Conservation (phyloP, 768 basidiomycete species). For the Russula sp. region DNA sequence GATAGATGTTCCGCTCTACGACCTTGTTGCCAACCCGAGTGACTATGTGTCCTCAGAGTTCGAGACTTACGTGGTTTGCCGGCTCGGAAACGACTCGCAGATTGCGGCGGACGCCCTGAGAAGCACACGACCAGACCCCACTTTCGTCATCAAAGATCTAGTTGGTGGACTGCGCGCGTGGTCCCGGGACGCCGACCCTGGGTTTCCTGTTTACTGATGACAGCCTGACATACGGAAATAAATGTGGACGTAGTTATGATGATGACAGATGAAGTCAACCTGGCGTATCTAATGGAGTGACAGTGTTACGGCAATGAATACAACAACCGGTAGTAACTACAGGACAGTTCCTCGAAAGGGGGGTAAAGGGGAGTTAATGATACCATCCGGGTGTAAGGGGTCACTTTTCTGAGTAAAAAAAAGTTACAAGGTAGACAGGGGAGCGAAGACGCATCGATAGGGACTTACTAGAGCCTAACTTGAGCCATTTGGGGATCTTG, state of each 20-base stretch:
- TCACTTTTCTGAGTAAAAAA: constrained; percentile 25
- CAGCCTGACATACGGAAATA: constrained; percentile 11
- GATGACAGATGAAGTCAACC: constrained; percentile 8
- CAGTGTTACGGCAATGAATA: constrained; percentile 6
- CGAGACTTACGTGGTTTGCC: constrained; percentile 64
- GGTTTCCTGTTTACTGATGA: constrained; percentile 74
- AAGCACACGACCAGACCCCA: constrained; percentile 34
- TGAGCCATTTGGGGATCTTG: constrained; percentile 81
- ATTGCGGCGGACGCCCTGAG: constrained; percentile 71
- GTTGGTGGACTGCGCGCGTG: constrained; percentile 82
- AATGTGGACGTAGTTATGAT: constrained; percentile 19
- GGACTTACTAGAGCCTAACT: constrained; percentile 44
- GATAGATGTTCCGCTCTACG: constrained; percentile 70
- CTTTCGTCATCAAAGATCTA: constrained; percentile 56
- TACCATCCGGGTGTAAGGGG: constrained; percentile 14
- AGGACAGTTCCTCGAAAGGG: background rate
- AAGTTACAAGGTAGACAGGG: constrained; percentile 4
- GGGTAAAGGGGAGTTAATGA: constrained; percentile 8
- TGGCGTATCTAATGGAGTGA: constrained; percentile 21
- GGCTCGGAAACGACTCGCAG: constrained; percentile 92
- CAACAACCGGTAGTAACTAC: constrained; percentile 8
- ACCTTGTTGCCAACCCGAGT: constrained; percentile 62
- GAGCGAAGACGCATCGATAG: background rate
- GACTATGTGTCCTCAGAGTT: constrained; percentile 1
- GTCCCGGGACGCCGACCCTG: constrained; percentile 66